These are phyloP conservation scores for Ustilago shanxiensis DNA, from an alignment of 1,284 basidiomycete genomes.

Conservation along the genomic window DNA sequence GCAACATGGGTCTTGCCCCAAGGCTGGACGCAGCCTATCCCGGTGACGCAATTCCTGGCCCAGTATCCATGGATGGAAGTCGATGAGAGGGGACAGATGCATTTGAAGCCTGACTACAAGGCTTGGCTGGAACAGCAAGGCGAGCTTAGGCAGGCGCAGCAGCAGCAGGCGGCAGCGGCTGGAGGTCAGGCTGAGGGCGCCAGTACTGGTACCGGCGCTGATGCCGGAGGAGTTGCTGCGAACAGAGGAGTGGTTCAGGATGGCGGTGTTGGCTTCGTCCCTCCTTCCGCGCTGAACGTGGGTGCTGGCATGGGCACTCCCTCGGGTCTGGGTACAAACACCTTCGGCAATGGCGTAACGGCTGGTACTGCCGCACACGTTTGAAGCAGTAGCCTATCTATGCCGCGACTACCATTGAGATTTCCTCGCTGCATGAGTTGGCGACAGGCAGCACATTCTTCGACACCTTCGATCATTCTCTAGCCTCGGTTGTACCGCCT, in stretches of 20 bases:
- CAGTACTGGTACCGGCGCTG: neutral
- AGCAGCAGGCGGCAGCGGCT: neutral
- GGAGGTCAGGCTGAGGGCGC: neutral
- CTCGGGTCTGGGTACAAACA: constrained; percentile 12
- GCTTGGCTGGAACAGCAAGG: constrained; percentile 31
- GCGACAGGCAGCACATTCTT: no score
- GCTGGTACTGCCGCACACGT: constrained; percentile 32
- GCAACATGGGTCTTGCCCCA: constrained; percentile 40
- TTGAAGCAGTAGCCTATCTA: neutral
- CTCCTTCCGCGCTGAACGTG: constrained; percentile 16
- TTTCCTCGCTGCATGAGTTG: no score
- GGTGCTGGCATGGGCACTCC: constrained; percentile 2
- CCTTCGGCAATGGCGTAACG: constrained; percentile 32
- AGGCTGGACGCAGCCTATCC: constrained; percentile 47
- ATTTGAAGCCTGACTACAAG: constrained; percentile 26
- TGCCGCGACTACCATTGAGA: no score
- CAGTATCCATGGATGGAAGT: constrained; percentile 48
- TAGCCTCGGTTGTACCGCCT: no score
- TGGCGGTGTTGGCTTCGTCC: constrained; percentile 29
- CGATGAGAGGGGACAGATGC: constrained; percentile 29
- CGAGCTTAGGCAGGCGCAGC: neutral
- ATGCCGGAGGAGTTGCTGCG: neutral
- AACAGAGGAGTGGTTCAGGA: constrained; percentile 7
- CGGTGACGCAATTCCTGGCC: constrained; percentile 32
- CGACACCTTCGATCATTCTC: no score